Evolutionary conservation across 2,329 filamentous ascomycete genomes (phyloP).

Genomic region (Ophiostoma sp.): DNA sequence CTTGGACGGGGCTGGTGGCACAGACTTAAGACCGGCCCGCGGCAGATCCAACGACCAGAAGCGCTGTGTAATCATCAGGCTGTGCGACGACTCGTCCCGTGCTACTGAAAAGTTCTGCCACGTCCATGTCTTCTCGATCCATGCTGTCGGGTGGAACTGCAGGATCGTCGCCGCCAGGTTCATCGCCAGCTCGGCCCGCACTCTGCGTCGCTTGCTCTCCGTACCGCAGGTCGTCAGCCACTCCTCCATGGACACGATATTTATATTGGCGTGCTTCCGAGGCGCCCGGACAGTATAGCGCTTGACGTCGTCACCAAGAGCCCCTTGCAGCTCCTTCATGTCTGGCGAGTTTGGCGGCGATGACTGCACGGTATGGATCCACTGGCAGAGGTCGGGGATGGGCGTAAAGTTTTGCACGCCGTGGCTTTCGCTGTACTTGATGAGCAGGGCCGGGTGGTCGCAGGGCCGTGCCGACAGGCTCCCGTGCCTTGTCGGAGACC

Average conservation of each 20-base stretch:
- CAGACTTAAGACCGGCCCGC: not conserved
- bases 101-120: conserved; percentile 25
- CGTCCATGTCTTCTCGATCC: conserved; percentile 27
- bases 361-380: conserved; percentile 21
- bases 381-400: conserved; percentile 26
- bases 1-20: conserved; percentile 18
- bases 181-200: conserved; percentile 22
- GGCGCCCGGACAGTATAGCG: not conserved
- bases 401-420: conserved; percentile 23
- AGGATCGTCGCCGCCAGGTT: conserved; percentile 24
- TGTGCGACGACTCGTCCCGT: conserved; percentile 19
- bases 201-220: conserved; percentile 22
- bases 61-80: conserved; percentile 23
- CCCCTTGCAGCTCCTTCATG: conserved; percentile 10
- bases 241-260: conserved; percentile 25
- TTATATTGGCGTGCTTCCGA: conserved; percentile 19
- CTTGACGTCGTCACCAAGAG: not conserved
- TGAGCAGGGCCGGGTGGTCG: conserved; percentile 15
- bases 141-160: conserved; percentile 25
- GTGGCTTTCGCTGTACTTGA: conserved; percentile 25
- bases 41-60: conserved; percentile 1
- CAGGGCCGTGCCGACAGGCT: conserved; percentile 19
- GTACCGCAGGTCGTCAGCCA: conserved; percentile 22
- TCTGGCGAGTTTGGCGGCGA: conserved; percentile 23
- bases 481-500: conserved; percentile 19